phyloP scores from a whole-genome alignment of 495 filamentous ascomycete genomes.

The Stereocaulon alpinum region DNA sequence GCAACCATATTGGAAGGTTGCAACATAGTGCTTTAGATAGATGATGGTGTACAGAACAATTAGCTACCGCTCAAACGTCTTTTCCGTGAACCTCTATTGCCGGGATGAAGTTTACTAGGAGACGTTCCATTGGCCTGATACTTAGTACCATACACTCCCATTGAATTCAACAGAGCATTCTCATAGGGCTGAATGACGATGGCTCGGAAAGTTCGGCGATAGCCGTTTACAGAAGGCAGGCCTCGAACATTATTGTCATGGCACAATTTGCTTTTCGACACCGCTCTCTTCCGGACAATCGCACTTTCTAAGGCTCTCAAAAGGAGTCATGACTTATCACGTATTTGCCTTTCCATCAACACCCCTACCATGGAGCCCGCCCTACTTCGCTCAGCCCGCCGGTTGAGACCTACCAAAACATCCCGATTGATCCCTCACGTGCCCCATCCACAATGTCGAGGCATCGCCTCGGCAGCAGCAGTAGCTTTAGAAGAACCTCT shows the following conservation, averaged over 20 bases:
- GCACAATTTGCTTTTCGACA: background rate
- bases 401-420: constrained; percentile 3
- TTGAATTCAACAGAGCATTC: background rate
- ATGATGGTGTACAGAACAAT: background rate
- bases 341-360: background rate
- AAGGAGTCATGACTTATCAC: background rate
- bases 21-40: background rate
- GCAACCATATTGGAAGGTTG: background rate
- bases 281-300: background rate
- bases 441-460: background rate
- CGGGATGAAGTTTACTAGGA: no score
- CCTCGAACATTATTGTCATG: background rate
- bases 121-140: no score
- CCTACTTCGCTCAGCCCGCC: constrained; percentile 18
- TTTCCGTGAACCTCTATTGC: no score
- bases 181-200: constrained; percentile 6
- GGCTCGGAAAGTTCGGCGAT: background rate
- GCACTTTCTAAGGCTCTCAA: background rate
- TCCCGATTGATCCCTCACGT: constrained; percentile 1
- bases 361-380: constrained; percentile 1
- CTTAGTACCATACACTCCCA: no score
- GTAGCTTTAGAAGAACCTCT: background rate
- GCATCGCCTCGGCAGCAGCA: constrained; percentile 2
- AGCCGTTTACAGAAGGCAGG: background rate
- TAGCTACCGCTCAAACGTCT: background rate